Conservation (phyloP, 441 rosid species). For the Aquilaria agallochum region DNA sequence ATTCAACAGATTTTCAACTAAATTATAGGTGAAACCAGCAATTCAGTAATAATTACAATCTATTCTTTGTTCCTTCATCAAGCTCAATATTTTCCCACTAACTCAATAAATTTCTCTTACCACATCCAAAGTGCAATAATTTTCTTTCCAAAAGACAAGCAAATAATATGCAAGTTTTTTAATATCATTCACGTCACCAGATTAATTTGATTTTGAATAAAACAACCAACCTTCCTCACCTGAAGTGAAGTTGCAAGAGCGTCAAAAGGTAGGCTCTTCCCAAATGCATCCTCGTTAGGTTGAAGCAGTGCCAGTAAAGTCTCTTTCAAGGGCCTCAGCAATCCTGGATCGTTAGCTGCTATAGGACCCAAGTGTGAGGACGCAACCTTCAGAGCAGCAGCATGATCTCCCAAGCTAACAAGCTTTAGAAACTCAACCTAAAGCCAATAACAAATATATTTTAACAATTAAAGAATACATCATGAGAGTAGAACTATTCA, state of each 20-base stretch:
- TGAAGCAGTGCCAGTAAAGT: constrained; percentile 73
- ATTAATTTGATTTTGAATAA: too few relatives aligned
- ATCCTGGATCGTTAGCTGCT: constrained; percentile 58
- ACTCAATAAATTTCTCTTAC: too few relatives aligned
- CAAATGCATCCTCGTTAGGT: constrained; percentile 49
- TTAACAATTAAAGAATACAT: too few relatives aligned
- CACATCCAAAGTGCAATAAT: too few relatives aligned
- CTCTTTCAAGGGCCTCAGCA: constrained; percentile 86
- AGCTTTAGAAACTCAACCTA: constrained; percentile 92
- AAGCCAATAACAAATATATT: constrained; percentile 5
- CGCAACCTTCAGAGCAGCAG: constrained; percentile 78
- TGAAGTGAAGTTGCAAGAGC: constrained; percentile 81
- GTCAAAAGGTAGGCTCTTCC: constrained; percentile 63
- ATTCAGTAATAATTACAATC: too few relatives aligned
- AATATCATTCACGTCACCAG: too few relatives aligned
- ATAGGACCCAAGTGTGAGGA: constrained; percentile 84
- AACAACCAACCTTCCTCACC: constrained; percentile 27
- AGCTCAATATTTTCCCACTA: too few relatives aligned
- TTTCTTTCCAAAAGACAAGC: too few relatives aligned
- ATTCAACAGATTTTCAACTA: too few relatives aligned
- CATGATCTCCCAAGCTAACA: constrained; percentile 68
- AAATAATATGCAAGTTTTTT: too few relatives aligned
- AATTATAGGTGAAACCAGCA: too few relatives aligned
- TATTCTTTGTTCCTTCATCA: too few relatives aligned
- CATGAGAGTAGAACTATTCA: neutral